Base-by-base conservation (phyloP, 306 rosid species). In the Prunus dulcis region DNA sequence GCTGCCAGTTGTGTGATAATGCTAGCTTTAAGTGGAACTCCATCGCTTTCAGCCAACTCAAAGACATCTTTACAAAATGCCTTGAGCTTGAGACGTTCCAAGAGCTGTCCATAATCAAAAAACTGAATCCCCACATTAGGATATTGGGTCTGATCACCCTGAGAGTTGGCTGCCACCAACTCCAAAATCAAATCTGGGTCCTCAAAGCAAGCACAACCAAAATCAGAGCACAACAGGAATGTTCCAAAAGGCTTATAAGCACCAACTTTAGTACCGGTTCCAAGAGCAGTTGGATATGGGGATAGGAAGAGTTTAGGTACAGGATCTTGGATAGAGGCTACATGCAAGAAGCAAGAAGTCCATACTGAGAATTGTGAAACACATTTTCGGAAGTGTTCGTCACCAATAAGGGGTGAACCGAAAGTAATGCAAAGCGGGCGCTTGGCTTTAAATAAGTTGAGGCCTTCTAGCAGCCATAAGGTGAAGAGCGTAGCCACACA, bases 361-460 rank as follows among this genome's bases (percentile, higher is more conserved):
- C 92, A 91, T 3, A 56, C 66, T 28, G 89, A 41, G 86, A 77
- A 80, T 17, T 82, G 69, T 19, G 82, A 80, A 52, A 91, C 75
- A 60, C 84, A 83, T 67, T 77, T 14, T 74, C 78, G 88, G 12
- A 91, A 67, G 0, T 11, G 3, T 11, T 27, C 57, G 56, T 93
- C 88, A 18, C 93, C 96, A 20, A 87, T 15, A 11, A 91, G 87
- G 10, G 96, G 93, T 2, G 93, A 87, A 46, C 92, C 97, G 46
- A 85, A 93, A 56, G 98, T 93, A 80, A 93, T 82, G 78, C 97
- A 93, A 13, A 88, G 75, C n/a, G 89, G 92, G 55, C 67, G 80
- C 32, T 91, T 91, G 64, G 69, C 53, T 13, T 68, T 88, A 9
- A 79, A 12, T 3, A 65, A 67, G 32, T 71, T 62, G 3, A 78